Percentiles rank a stretch among this genome's conserved stretches.
Conservation (phyloP, 2,329 filamentous ascomycete genomes). For the Fusarium albosuccineum region DNA sequence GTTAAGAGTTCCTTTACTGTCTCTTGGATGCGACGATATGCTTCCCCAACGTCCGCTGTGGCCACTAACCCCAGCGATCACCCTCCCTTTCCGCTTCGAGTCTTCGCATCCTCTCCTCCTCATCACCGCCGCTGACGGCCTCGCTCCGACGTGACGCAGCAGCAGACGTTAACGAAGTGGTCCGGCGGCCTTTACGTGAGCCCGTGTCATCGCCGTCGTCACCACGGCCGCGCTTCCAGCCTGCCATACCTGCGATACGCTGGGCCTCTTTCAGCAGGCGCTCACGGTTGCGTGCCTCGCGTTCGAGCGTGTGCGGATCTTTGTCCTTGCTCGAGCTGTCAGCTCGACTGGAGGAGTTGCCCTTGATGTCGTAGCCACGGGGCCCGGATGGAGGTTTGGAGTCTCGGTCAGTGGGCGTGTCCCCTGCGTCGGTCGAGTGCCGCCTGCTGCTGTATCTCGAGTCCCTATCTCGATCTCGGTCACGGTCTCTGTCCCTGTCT, state of each 20-base stretch:
- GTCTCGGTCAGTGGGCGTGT: conserved; percentile 53
- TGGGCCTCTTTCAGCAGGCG: conserved; percentile 77
- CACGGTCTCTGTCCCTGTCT: conserved; percentile 51
- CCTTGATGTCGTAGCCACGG: conserved; percentile 56
- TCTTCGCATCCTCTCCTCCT: conserved; percentile 67
- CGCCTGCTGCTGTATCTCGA: conserved; percentile 51
- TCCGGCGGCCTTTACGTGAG: conserved; percentile 57
- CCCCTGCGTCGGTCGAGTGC: conserved; percentile 43
- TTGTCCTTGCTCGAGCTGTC: conserved; percentile 47
- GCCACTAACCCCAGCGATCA: conserved; percentile 59
- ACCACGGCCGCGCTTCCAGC: conserved; percentile 65
- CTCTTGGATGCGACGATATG: conserved; percentile 9
- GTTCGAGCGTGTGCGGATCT: conserved; percentile 77
- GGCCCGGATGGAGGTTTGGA: conserved; percentile 59
- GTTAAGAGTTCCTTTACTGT: conserved; percentile 9
- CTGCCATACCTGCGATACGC: conserved; percentile 68
- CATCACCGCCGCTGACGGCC: conserved; percentile 60
- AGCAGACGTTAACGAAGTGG: conserved; percentile 48
- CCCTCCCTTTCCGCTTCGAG: conserved; percentile 72
- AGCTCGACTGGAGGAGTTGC: conserved; percentile 49
- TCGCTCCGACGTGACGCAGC: conserved; percentile 59
- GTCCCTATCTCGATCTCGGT: conserved; percentile 52
- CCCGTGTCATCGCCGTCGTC: conserved; percentile 54
- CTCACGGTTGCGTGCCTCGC: conserved; percentile 75
- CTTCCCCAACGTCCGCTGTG: conserved; percentile 20